Evolutionary conservation across 2,329 filamentous ascomycete genomes (phyloP), one percentile per base, ranked within the genome.

Genomic region (Aphanocladium album): DNA sequence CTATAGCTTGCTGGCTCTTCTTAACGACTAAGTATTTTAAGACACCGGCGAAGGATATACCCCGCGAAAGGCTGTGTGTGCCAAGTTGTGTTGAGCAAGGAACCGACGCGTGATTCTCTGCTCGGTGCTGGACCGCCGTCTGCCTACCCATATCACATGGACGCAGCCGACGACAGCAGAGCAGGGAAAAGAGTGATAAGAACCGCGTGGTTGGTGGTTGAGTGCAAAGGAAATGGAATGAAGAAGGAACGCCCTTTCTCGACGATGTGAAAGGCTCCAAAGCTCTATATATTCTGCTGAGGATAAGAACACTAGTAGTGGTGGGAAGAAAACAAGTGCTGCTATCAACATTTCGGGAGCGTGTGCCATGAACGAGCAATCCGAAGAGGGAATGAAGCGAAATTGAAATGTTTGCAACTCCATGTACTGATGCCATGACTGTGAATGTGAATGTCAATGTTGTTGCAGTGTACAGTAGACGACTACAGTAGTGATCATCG

Each of bases 21-120:
- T 68, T 69, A 65, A 71, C 69, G 66, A 68, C 61, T 64, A 72
- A 69, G 68, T 57, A 69, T 66, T 69, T 66, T 66, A 71, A 67
- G 72, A 70, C 73, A 73, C 71, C 71, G 72, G 72, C 72, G 73
- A 75, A 73, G 73, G 73, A 75, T 75, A 75, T 75, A 75, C 73
- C 73, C 72, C 70, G 69, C 68, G 72, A 74, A 69, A 52, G 56
- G 70, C 71, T 72, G 68, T 71, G 71, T 70, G 72, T 73, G 60
- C 52, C 50, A 55, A 53, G 57, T 55, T 60, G 57, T 55, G 57
- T 60, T 60, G 57, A 60, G 57, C 57, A 60, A 54, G 57, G 57
- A 60, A 60, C 25, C 56, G 56, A 58, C 56, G 56, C 46, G 56
- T 51, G 46, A 49, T 58, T 51, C 14, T 43, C 56, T 58, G 23